Base-by-base conservation (phyloP, 805 yeast genomes). In the Tetrapisispora namnaoensis region DNA sequence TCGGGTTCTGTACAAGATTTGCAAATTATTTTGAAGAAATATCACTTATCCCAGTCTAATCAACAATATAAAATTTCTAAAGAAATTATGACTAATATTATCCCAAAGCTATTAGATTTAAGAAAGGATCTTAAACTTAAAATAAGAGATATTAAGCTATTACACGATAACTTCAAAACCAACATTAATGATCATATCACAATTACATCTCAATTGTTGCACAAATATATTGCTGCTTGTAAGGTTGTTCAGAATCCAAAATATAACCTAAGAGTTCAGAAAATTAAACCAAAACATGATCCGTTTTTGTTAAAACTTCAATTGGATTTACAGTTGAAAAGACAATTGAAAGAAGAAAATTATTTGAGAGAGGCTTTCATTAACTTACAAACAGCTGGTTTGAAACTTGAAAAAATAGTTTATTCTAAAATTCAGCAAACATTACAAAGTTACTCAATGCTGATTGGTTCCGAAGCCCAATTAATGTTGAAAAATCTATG, bases 1-100 rank as follows among this genome's bases (percentile, higher is more conserved):
- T 77, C 77, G 46, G 83, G 83, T 11, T 84, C 93, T 13, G 75
- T 88, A 52, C 87, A 83, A 59, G 95, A 86, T 64, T 70, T 86
- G 32, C 91, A 91, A 40, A 78, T 81, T 3, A 70, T 80, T 22
- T 66, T 87, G 53, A 69, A 84, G 78, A 63, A 81, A 70, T 74
- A 83, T 61, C 86, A 82, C 62, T 69, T 79, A 16, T 72, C 78
- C 28, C 66, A 80, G 36, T 80, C 83, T 0, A 65, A 71, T 21
- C 73, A 77, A 70, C 81, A 83, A 17, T 71, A 76, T 44, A 67
- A 73, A 37, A 68, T 79, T 5, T 71, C 79, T 34, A 75, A 74
- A 55, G 85, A 79, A 56, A 69, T 82, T 60, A 75, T 68, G 58
- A 70, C 69, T 53, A 70, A 73, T 65, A 68, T 80, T 11, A 70